A percentile compares a stretch with the other conserved stretches of the same genome.
phyloP scores from a whole-genome alignment of 2,329 filamentous ascomycete genomes.

The Alternaria dauci region DNA sequence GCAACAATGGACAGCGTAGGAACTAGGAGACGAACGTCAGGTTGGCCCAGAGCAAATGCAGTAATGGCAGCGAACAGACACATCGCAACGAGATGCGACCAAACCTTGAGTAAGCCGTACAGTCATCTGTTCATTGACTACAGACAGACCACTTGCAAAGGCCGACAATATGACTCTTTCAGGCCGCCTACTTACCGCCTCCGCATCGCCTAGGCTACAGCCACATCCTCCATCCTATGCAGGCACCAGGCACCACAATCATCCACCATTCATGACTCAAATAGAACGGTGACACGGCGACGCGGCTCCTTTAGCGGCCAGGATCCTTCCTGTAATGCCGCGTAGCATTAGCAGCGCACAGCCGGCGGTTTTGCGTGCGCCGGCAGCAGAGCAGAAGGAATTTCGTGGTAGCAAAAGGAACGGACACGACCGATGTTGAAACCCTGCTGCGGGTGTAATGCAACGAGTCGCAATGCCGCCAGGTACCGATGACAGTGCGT shows the following conservation, averaged over 20 bases:
- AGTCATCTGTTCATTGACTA: background rate
- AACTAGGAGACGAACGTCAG: background rate
- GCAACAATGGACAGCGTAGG: background rate
- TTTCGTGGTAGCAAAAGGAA: slow-evolving; percentile 20
- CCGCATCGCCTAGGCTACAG: background rate
- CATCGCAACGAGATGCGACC: background rate
- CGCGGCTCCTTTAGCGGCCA: slow-evolving; percentile 17
- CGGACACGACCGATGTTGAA: slow-evolving; percentile 23
- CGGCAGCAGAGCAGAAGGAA: slow-evolving; percentile 25
- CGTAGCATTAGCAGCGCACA: slow-evolving; percentile 26
- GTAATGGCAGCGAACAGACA: background rate
- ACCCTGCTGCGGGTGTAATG: slow-evolving; percentile 22
- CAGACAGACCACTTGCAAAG: background rate
- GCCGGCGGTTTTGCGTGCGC: slow-evolving; percentile 17
- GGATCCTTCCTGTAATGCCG: slow-evolving; percentile 14
- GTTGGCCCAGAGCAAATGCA: background rate
- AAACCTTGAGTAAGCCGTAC: background rate
- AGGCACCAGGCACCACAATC: background rate
- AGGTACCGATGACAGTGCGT: slow-evolving; percentile 24
- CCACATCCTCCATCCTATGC: background rate
- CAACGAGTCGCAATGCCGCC: slow-evolving; percentile 20
- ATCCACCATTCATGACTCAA: slow-evolving; percentile 10
- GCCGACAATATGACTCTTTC: background rate
- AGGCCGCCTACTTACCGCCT: background rate
- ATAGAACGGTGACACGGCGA: slow-evolving; percentile 12